Evolutionary conservation across 345 rosid genomes (phyloP).

Genomic region (Cardamine resedifolia): DNA sequence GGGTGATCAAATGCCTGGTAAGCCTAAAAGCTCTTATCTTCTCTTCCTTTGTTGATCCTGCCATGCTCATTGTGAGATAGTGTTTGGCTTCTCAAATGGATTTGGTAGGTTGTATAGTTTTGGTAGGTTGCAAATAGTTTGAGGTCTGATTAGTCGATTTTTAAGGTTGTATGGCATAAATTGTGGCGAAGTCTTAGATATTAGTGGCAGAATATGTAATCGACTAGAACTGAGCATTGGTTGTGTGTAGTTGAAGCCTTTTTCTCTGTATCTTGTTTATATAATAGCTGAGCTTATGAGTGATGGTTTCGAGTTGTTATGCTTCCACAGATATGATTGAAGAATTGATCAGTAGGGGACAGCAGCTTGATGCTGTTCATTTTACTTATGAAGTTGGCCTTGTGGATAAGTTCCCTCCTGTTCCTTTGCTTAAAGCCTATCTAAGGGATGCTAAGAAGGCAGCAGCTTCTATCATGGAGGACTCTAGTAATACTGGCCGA

Average conservation of each 20-base stretch:
- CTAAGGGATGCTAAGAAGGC: conserved; percentile 91
- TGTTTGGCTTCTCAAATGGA: background rate
- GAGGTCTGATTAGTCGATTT: background rate
- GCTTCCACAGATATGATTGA: conserved; percentile 68
- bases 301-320: conserved; percentile 23
- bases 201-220: background rate
- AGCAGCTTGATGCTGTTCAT: conserved; percentile 98
- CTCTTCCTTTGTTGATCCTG: background rate
- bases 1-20: conserved; percentile 97
- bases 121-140: background rate
- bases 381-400: conserved; percentile 93
- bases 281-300: background rate
- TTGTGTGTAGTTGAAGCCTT: conserved; percentile 7
- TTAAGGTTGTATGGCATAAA: background rate
- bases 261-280: background rate
- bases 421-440: conserved; percentile 81
- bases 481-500: conserved; percentile 78
- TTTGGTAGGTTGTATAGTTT: background rate
- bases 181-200: background rate
- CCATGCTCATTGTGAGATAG: background rate
- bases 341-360: conserved; percentile 87
- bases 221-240: conserved; percentile 8
- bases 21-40: conserved; percentile 11
- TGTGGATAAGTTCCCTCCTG: conserved; percentile 80
- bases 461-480: conserved; percentile 76